Evolutionary conservation across 2,329 filamentous ascomycete genomes (phyloP), one percentile per base, ranked within the genome.

Genomic region (Aspergillus hortae): DNA sequence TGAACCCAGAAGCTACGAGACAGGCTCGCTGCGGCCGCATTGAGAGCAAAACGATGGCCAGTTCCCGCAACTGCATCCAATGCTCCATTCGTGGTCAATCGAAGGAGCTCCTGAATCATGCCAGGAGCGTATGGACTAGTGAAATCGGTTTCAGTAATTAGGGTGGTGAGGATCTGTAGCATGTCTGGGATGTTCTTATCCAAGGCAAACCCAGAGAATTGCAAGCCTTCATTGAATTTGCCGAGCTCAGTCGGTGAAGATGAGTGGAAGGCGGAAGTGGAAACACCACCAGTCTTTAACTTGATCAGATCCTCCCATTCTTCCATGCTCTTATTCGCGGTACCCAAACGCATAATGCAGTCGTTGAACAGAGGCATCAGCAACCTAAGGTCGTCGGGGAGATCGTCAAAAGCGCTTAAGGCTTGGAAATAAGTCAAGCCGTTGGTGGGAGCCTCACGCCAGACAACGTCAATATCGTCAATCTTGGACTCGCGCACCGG

Each of bases 221-320:
- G 83, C 23, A 99, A 76, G 0, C 94, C 94, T 72, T 99, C 94
- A 15, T 82, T 85, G 7, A 86, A 88, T 23, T 81, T 77, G 27
- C 81, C 79, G 49, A 89, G 84, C 58, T 92, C 83, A 1, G 80
- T 80, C 0, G 92, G 90, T 2, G 86, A 90, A 0, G 92, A 83
- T 0, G 87, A 85, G n/a, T 87, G 83, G 72, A 95, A 89, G 61
- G 96, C 92, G 1, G 88, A 86, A 14, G 95, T 85, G 2, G 86
- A 89, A 35, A 99, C 83, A 9, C 94, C 94, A 17, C 94, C 94
- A 1, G 94, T 97, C 75, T 95, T 95, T 27, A 97, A 80, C 71
- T 97, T 97, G 70, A 99, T 96, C 50, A 92, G 74, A 65, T 97
- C 94, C 71, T 99, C 94, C 47, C 97, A 82, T 69, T 96, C 86